Conservation (phyloP, 352 stramenopile genomes). For the Globisporangium rhizosaccharum region DNA sequence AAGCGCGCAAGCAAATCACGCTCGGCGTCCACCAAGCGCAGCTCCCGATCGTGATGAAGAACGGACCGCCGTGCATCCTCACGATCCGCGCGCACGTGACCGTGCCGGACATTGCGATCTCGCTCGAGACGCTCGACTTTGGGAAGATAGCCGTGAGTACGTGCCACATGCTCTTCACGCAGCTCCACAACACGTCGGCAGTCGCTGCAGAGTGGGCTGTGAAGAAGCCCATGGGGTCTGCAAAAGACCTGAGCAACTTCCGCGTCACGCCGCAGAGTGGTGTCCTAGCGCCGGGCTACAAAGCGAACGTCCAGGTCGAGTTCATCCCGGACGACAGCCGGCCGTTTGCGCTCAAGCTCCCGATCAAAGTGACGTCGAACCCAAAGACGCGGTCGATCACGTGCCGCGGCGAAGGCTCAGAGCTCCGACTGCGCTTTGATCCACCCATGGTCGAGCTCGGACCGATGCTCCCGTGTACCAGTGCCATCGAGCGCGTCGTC, state of each 20-base stretch:
- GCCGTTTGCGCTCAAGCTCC: conserved; percentile 77
- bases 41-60: conserved; percentile 87
- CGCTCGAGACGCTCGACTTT: conserved; percentile 86
- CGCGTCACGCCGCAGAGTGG: conserved; percentile 69
- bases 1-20: conserved; percentile 79
- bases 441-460: conserved; percentile 81
- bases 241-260: conserved; percentile 80
- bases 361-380: conserved; percentile 84
- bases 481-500: conserved; percentile 39
- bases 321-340: conserved; percentile 85
- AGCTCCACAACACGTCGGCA: conserved; percentile 88
- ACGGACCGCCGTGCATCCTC: conserved; percentile 84
- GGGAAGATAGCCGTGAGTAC: conserved; percentile 84
- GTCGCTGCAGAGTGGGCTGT: conserved; percentile 90
- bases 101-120: conserved; percentile 86
- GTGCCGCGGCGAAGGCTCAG: conserved; percentile 73
- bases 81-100: conserved; percentile 87
- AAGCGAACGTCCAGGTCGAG: conserved; percentile 87
- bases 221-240: conserved; percentile 85
- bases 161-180: conserved; percentile 85
- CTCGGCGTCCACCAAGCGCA: conserved; percentile 76
- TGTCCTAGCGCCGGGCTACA: conserved; percentile 62
- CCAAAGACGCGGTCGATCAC: conserved; percentile 71
- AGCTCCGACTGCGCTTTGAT: conserved; percentile 76
- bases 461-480: conserved; percentile 78